These are phyloP conservation scores for Fremontodendron californicum DNA, from an alignment of 345 rosid species.

Conservation along the genomic window DNA sequence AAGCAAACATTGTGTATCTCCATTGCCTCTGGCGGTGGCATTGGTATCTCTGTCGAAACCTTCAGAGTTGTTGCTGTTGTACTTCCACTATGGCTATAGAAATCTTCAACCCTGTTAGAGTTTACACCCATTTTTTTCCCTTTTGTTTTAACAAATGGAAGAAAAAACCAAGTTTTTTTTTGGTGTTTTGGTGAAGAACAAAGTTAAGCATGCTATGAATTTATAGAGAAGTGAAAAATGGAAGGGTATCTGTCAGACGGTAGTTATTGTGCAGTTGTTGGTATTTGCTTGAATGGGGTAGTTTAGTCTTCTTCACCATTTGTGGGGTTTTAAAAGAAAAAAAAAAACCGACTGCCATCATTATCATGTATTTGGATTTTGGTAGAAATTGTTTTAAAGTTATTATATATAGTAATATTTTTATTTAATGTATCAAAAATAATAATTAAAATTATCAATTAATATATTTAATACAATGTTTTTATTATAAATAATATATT, in stretches of 20 bases:
- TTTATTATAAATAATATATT: too few species aligned
- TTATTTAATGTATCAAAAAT: too few species aligned
- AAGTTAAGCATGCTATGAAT: constrained; percentile 1
- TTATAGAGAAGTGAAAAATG: constrained; percentile 23
- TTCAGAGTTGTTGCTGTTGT: constrained; percentile 8
- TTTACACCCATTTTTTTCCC: constrained; percentile 34
- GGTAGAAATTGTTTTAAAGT: too few species aligned
- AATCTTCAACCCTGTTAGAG: constrained; percentile 50
- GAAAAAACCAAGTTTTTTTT: background rate
- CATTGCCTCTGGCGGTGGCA: constrained; percentile 22
- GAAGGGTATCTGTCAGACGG: constrained; percentile 16
- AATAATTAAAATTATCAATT: too few species aligned
- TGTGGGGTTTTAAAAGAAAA: background rate
- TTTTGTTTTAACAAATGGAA: background rate
- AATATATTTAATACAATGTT: too few species aligned
- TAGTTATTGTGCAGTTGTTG: constrained; percentile 8
- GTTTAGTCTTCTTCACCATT: background rate
- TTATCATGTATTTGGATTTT: too few species aligned
- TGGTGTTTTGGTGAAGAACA: constrained; percentile 10
- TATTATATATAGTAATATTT: too few species aligned
- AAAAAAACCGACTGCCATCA: too few species aligned
- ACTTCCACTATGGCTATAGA: constrained; percentile 24
- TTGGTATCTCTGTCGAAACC: constrained; percentile 20
- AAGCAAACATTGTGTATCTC: constrained; percentile 68
- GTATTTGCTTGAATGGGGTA: background rate